Base-by-base conservation (phyloP, 2,329 filamentous ascomycete species). In the Trichoderma harzianum region DNA sequence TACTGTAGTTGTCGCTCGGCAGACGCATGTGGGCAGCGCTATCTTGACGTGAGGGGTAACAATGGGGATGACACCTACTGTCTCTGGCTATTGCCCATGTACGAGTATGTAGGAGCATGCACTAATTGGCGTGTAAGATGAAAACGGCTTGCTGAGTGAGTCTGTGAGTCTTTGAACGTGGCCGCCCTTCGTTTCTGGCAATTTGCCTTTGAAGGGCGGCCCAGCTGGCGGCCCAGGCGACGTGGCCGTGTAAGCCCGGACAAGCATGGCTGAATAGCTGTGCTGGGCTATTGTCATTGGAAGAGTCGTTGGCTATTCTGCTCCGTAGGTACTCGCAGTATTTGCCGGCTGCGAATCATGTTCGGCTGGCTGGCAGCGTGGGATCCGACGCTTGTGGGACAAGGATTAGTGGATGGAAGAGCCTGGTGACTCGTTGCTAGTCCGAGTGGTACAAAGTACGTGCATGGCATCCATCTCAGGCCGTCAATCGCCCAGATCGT, bases 31-130 rank as follows among this genome's bases (percentile, higher is more conserved):
- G 34, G 60, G 39, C 24, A 62, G 21, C 34, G 57, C 21, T 30
- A 26, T 32, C 34, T 63, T 36, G 69, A 60, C 26, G 61, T 63
- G 69, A 66, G 69, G 69, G 69, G 69, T 71, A 71, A 60, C 57
- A 69, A 53, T 62, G 43, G 57, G 28, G 32, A 69, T 69, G 67
- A 36, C 55, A 69, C 67, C 67, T 69, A 53, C 67, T 62, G 39
- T 69, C 39, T 69, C 67, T 53, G 66, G 66, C 21, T 61, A 61
- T 43, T 69, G 26, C 66, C 60, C 43, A 32, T 55, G 61, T 34
- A 63, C 28, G 24, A 60, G 16, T 0, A 39, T 39, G 30, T 36
- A n/a, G 7, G n/a, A 16, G 62, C 60, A 62, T 28, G 47, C 58
- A 39, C 21, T 63, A 53, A 34, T 5, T 32, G 28, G 53, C 65